A percentile compares a stretch with the other conserved stretches of the same genome.
Evolutionary conservation across 2,329 filamentous ascomycete genomes (phyloP).

Genomic region (Penicillium vulpinum): DNA sequence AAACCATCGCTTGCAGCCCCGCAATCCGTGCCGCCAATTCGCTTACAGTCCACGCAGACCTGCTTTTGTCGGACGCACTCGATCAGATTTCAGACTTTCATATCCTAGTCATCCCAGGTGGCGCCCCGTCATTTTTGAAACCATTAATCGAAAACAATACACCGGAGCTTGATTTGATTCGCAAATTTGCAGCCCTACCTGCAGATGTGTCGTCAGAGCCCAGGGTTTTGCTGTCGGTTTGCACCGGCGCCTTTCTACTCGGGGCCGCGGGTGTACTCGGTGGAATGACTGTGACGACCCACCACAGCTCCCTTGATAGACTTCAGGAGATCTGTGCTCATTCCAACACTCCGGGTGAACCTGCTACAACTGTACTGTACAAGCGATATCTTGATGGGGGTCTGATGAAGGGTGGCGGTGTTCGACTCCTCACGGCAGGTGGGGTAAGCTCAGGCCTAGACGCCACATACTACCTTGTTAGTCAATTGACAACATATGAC

Average conservation of each 20-base stretch:
- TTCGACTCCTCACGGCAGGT: conserved; percentile 76
- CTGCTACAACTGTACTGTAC: conserved; percentile 15
- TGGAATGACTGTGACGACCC: conserved; percentile 41
- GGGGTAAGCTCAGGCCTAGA: conserved; percentile 79
- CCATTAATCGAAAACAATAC: conserved; percentile 22
- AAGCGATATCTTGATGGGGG: conserved; percentile 25
- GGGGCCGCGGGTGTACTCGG: conserved; percentile 40
- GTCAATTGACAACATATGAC: conserved; percentile 75
- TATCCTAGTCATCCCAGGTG: conserved; percentile 44
- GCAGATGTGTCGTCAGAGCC: conserved; percentile 21
- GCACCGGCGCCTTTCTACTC: conserved; percentile 41
- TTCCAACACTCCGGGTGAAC: conserved; percentile 5
- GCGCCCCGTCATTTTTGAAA: conserved; percentile 26
- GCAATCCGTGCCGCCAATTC: conserved; percentile 26
- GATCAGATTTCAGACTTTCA: conserved; percentile 35
- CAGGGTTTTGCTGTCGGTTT: conserved; percentile 42
- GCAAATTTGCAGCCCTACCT: conserved; percentile 22
- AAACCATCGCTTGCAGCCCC: conserved; percentile 34
- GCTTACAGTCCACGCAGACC: conserved; percentile 34
- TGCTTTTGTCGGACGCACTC: conserved; percentile 30
- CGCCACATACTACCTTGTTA: conserved; percentile 80
- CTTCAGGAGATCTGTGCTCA: conserved; percentile 24
- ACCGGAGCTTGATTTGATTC: conserved; percentile 25
- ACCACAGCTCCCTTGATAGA: conserved; percentile 32
- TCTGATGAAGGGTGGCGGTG: conserved; percentile 44